Conservation (phyloP, 2,329 filamentous ascomycete genomes). For the Botrytis byssoidea region DNA sequence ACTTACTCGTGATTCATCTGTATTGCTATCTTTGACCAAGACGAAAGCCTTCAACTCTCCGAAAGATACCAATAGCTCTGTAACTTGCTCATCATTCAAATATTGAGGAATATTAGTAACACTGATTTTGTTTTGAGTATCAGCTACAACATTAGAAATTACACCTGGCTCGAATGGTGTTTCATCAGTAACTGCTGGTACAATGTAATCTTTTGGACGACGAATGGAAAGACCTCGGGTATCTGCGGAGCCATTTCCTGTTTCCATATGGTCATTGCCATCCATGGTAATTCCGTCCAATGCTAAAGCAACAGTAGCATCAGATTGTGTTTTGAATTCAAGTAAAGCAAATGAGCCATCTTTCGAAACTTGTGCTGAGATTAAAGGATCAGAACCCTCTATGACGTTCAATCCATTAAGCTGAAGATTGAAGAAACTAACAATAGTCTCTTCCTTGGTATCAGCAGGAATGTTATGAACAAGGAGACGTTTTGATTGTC, state of each 20-base stretch:
- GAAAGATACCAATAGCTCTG: conserved; percentile 85
- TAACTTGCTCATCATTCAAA: conserved; percentile 86
- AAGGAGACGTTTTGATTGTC: conserved; percentile 90
- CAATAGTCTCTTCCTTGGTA: conserved; percentile 72
- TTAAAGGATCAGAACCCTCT: conserved; percentile 78
- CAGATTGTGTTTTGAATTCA: conserved; percentile 84
- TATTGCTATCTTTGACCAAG: conserved; percentile 80
- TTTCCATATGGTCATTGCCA: conserved; percentile 56
- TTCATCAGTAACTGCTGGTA: conserved; percentile 75
- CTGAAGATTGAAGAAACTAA: conserved; percentile 92
- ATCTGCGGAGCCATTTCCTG: conserved; percentile 50
- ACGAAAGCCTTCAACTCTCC: conserved; percentile 91
- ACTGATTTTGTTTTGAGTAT: conserved; percentile 93
- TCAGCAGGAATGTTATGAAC: conserved; percentile 75
- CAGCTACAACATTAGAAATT: conserved; percentile 77
- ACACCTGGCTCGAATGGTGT: conserved; percentile 72
- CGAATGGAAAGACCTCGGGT: conserved; percentile 68
- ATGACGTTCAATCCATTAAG: conserved; percentile 95
- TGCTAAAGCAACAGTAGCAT: conserved; percentile 88
- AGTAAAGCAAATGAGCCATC: conserved; percentile 80
- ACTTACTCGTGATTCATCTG: conserved; percentile 82
- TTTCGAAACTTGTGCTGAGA: conserved; percentile 76
- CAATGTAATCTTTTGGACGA: conserved; percentile 95
- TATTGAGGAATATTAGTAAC: conserved; percentile 86
- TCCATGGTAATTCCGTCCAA: conserved; percentile 89